Evolutionary conservation across 768 basidiomycete genomes (phyloP), one percentile per base, ranked within the genome.

Genomic region (Atractiella rhizophila): DNA sequence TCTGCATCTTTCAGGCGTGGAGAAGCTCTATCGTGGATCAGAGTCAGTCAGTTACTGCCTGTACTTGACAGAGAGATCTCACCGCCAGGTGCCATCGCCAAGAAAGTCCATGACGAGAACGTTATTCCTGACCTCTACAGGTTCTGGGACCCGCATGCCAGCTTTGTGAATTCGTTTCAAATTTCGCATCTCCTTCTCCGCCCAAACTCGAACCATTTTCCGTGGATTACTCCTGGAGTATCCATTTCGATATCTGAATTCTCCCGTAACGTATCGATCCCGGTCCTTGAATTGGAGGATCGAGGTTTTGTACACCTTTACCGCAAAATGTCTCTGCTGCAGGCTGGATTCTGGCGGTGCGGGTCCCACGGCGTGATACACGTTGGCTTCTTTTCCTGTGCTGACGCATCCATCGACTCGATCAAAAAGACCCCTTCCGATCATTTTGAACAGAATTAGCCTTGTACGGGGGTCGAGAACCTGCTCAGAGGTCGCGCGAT

Each of bases 311-410:
- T 86, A 98, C 45, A 98, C 83, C 59, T 98, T 98, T 45, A 96
- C 68, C 0, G 91, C 91, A 31, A 91, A 63, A 53, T 88, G 80
- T 18, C 51, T 48, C 12, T 43, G 51, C 12, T 41, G 38, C n/a
- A 43, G 33, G 20, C 35, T 28, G 16, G 40, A 51, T 41, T 49
- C 24, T 45, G 45, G 4, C 54, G 56, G 4, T 61, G 59, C 28
- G 0, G 68, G 64, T 0, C 68, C 64, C 27, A 77, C 55, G 1
- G 85, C 83, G 54, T 94, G 85, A 57, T 98, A 98, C 11, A 98
- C 91, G 52, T 96, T 96, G 8, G 88, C 88, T 83, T 98, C 91
- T 66, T 98, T 98, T 23, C 91, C 91, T 0, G 91, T 94, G 53
- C 80, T 85, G 31, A 98, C 73, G 60, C 91, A 96, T 2, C 86